These are phyloP conservation scores for Ophiostoma novo-ulmi DNA, from an alignment of 2,329 filamentous ascomycete species.

Conservation along the genomic window DNA sequence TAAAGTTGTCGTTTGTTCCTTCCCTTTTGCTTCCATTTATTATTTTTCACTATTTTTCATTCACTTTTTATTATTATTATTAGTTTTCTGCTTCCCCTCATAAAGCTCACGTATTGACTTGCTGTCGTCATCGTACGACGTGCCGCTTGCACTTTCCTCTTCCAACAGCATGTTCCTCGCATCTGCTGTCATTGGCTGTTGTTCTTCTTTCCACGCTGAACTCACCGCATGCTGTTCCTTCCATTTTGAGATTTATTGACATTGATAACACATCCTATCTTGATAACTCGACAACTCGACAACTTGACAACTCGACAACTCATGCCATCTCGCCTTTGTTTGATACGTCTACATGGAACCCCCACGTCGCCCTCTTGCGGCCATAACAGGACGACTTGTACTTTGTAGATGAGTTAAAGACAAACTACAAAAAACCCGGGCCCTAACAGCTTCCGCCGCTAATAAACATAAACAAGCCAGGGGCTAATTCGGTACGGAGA, in stretches of 20 bases:
- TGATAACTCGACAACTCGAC: no score
- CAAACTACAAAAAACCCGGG: not conserved
- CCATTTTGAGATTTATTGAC: not conserved
- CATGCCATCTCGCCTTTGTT: slow-evolving; percentile 6
- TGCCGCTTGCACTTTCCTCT: slow-evolving; percentile 1
- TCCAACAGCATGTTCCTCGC: not conserved
- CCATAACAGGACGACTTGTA: not conserved
- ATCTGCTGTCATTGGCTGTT: not conserved
- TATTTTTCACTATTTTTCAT: no score
- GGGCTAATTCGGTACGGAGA: not conserved
- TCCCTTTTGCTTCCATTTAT: no score
- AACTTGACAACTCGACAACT: not conserved
- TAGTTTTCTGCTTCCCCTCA: not conserved
- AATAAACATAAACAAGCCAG: not conserved
- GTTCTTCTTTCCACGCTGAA: not conserved
- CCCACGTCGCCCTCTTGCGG: slow-evolving; percentile 13
- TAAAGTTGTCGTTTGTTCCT: not conserved
- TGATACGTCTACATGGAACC: not conserved
- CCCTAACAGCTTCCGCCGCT: not conserved
- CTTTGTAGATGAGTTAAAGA: not conserved
- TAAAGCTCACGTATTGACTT: not conserved
- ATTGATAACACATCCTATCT: not conserved
- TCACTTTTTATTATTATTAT: no score
- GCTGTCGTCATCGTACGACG: slow-evolving; percentile 13
- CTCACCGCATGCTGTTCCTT: not conserved